A percentile compares a stretch with the other conserved stretches of the same genome.
phyloP scores from a whole-genome alignment of 345 rosid species.

The Gossypium anomalum region DNA sequence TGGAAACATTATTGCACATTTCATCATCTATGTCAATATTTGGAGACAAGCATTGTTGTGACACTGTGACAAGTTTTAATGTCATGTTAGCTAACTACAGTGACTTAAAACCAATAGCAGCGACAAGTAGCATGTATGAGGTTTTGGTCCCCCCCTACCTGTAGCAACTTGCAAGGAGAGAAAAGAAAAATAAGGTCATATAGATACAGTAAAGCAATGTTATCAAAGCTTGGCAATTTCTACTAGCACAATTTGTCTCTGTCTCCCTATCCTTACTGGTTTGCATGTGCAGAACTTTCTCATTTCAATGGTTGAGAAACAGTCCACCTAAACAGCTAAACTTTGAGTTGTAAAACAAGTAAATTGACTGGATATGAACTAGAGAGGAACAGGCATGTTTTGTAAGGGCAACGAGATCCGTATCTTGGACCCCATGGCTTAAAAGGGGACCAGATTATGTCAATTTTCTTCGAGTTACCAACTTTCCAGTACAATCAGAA shows the following conservation, averaged over 20 bases:
- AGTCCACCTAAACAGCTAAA: slow-evolving; percentile 20
- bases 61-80: slow-evolving; percentile 13
- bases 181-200: not conserved
- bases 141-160: slow-evolving; percentile 39
- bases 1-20: not conserved
- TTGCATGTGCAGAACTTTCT: slow-evolving; percentile 36
- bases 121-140: slow-evolving; percentile 45
- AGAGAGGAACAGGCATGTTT: slow-evolving; percentile 13
- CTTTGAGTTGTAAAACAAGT: not conserved
- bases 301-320: slow-evolving; percentile 19
- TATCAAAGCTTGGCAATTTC: slow-evolving; percentile 34
- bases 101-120: slow-evolving; percentile 28
- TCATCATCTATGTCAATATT: not conserved
- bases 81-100: slow-evolving; percentile 24
- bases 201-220: slow-evolving; percentile 18
- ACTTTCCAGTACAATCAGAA: not conserved
- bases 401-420: slow-evolving; percentile 9
- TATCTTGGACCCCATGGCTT: slow-evolving; percentile 27
- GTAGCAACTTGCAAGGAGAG: slow-evolving; percentile 1
- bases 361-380: slow-evolving; percentile 14
- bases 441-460: slow-evolving; percentile 29
- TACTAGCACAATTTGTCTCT: slow-evolving; percentile 44
- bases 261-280: slow-evolving; percentile 41
- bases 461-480: not conserved
- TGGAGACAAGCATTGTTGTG: slow-evolving; percentile 19